Evolutionary conservation across 1,284 basidiomycete genomes (phyloP).

Genomic region (Phellopilus nigrolimitatus): DNA sequence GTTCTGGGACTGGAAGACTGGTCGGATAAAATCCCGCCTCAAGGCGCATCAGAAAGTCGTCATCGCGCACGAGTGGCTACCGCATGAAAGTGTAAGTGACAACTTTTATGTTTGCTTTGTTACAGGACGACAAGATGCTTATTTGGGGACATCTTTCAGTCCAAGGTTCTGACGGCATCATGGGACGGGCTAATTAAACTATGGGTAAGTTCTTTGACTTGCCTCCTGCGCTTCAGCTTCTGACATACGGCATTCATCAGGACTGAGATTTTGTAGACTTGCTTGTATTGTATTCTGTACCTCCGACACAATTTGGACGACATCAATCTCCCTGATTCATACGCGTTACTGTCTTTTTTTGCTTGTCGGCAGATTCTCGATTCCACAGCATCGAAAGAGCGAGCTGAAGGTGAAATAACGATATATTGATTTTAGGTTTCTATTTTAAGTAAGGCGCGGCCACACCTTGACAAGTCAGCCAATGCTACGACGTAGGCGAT

Average conservation of each 20-base stretch:
- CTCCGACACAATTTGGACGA: too few relatives aligned
- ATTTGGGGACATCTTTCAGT: too few relatives aligned
- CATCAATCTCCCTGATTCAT: too few relatives aligned
- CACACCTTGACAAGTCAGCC: too few relatives aligned
- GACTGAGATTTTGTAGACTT: neutral
- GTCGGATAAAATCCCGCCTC: slow-evolving; percentile 85
- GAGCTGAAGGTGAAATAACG: too few relatives aligned
- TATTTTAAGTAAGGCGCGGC: too few relatives aligned
- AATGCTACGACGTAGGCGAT: too few relatives aligned
- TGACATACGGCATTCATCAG: neutral
- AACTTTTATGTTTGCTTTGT: slow-evolving; percentile 15
- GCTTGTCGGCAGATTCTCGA: too few relatives aligned
- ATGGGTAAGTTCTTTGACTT: slow-evolving; percentile 54
- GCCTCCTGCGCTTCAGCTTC: neutral
- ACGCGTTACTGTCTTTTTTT: too few relatives aligned
- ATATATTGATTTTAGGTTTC: too few relatives aligned
- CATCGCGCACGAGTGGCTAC: slow-evolving; percentile 96
- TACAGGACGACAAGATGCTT: slow-evolving; percentile 20
- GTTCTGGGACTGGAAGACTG: slow-evolving; percentile 99
- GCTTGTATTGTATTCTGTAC: neutral
- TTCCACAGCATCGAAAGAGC: too few relatives aligned
- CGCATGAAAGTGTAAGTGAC: slow-evolving; percentile 86
- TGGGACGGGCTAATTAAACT: slow-evolving; percentile 98
- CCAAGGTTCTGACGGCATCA: slow-evolving; percentile 91
- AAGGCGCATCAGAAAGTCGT: slow-evolving; percentile 92